Base-by-base conservation (phyloP, 1,284 basidiomycete genomes). In the Athelia sp. region DNA sequence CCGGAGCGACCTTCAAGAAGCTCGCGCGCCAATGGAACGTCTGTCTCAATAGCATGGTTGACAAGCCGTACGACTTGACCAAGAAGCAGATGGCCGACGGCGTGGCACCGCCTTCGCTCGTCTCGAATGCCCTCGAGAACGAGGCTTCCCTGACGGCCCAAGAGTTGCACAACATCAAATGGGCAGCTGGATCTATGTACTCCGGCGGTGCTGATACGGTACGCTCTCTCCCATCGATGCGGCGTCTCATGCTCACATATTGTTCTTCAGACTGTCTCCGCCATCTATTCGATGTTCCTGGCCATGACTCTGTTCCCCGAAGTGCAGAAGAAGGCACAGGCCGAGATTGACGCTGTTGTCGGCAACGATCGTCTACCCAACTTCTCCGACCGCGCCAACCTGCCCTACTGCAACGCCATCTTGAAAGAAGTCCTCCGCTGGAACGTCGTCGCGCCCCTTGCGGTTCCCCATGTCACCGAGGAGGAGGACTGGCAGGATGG, bases 371-470 rank as follows among this genome's bases (percentile, higher is more conserved):
- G 84, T 50, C 70, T 87, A 13, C 85, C 86, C 31, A 75, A 69
- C 3, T 78, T 84, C 56, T 64, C 66, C 43, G 86, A 88, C 63
- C 73, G 82, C 6, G 67, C 74, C 17, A 60, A 70, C 11, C 65
- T 87, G 24, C 82, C 83, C 3, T 87, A 83, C 57, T 56, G 82
- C 43, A 71, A 81, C 48, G 83, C 83, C 0, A 62, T 85, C 4
- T 63, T 73, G 1, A 79, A 80, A 54, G 85, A 88, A 63, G 73
- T 82, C 3, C 61, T 85, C 46, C 74, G 84, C 3, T 87, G 83
- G 84, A 71, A 80, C 52, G 62, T 68, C 3, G 78, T 81, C 17
- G 64, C 62, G 4, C 79, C 81, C 11, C 68, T 67, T 18, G 78
- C 71, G 18, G 65, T 83, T 3, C 72, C 79, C 17, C 82, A 82